A percentile compares a stretch with the other conserved stretches of the same genome.
These are phyloP conservation scores for Crithidia brevicula DNA, from an alignment of 208 protist species.

Conservation along the genomic window DNA sequence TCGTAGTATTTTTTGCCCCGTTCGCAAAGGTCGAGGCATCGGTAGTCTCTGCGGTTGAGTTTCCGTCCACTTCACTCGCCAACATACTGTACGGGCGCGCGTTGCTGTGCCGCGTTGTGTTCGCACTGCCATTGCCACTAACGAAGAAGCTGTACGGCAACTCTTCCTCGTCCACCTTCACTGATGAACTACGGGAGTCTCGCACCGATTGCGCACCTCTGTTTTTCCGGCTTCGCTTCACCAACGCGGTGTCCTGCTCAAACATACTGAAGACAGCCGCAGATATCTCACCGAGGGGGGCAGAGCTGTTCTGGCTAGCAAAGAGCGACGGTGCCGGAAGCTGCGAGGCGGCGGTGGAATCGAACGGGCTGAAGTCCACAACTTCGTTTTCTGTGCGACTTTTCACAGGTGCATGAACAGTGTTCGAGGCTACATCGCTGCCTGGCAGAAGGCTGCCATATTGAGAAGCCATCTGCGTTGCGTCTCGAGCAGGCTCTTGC, in stretches of 20 bases:
- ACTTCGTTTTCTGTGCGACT: not conserved
- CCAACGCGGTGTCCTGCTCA: not conserved
- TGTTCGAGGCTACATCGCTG: not conserved
- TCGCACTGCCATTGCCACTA: not conserved
- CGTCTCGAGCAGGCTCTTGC: not conserved
- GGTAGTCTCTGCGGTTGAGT: not conserved
- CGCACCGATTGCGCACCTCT: not conserved
- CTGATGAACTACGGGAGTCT: not conserved
- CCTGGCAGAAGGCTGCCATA: conserved; percentile 19
- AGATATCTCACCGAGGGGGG: not conserved
- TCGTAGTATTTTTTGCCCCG: too few species aligned
- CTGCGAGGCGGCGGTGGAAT: not conserved
- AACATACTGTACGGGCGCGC: not conserved
- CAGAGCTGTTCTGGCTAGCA: not conserved
- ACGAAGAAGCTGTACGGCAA: not conserved
- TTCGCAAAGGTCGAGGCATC: too few species aligned
- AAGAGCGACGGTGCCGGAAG: not conserved
- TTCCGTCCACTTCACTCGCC: not conserved
- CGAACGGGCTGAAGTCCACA: conserved; percentile 7
- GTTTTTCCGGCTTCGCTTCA: not conserved
- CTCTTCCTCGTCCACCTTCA: not conserved
- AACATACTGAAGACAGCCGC: conserved; percentile 12
- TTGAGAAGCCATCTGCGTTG: not conserved
- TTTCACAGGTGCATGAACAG: not conserved
- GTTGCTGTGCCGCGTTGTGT: not conserved